These are phyloP conservation scores for Nitzschia sp. DNA, from an alignment of 108 stramenopile species.

Conservation along the genomic window DNA sequence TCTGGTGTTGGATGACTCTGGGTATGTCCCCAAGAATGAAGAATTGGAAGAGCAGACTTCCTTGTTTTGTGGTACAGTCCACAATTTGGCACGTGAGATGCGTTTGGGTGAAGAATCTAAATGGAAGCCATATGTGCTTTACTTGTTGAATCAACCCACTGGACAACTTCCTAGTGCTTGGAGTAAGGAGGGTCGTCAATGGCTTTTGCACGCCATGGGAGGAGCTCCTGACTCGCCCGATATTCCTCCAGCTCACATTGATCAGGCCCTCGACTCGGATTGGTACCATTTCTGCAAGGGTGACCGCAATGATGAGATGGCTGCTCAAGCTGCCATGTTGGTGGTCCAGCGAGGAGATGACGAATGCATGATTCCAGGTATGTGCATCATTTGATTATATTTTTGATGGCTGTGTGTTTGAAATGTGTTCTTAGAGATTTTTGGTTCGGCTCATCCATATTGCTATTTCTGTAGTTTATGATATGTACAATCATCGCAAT, in stretches of 20 bases:
- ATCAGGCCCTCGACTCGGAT: not conserved
- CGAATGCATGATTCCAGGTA: conserved; percentile 61
- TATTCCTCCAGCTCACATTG: not conserved
- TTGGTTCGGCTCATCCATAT: too few relatives aligned
- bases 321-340: conserved; percentile 25
- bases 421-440: too few relatives aligned
- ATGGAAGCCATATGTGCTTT: conserved; percentile 53
- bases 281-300: conserved; percentile 22
- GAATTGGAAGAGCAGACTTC: not conserved
- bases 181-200: conserved; percentile 32
- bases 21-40: conserved; percentile 2
- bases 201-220: conserved; percentile 38
- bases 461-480: conserved; percentile 23
- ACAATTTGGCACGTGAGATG: conserved; percentile 37
- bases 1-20: conserved; percentile 19
- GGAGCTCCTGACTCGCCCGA: not conserved
- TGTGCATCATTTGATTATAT: not conserved
- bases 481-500: conserved; percentile 45
- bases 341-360: conserved; percentile 63
- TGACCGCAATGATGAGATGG: conserved; percentile 16
- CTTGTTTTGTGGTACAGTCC: conserved; percentile 42
- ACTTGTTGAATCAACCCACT: conserved; percentile 37
- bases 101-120: conserved; percentile 31
- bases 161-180: conserved; percentile 43
- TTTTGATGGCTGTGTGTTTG: too few relatives aligned